Evolutionary conservation across 345 rosid genomes (phyloP), one percentile per base, ranked within the genome.

Genomic region (Anastatica hierochuntica): DNA sequence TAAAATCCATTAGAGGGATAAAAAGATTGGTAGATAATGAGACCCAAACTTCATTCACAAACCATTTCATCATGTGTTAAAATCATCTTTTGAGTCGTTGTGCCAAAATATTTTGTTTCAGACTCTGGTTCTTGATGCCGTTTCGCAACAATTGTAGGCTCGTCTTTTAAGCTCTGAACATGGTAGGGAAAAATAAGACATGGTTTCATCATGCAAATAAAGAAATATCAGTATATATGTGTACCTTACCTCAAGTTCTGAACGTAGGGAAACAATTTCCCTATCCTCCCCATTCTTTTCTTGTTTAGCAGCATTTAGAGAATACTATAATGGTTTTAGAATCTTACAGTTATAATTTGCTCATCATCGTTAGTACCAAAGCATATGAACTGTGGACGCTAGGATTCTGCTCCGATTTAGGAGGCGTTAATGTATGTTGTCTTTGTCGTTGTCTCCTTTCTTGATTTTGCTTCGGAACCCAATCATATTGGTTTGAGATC

Each of bases 31-130:
- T 57, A 35, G 60, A 51, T 58, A 16, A 63, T 29, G 6, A 43
- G 37, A 56, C 29, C 49, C 15, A 39, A 47, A 37, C 44, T 54
- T 33, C 46, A 52, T 29, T 18, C 15, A 75, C 79, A 56, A 57
- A 94, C 99, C 97, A 94, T 85, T 71, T 88, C 95, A 60, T 88
- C 95, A 58, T 82, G 86, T 14, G 88, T 79, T 75, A 88, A 76
- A 62, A 85, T 76, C 97, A 88, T 85, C 72, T 95, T 79, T 54
- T 88, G 97, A 24, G 97, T 88, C 97, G 85, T 84, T 41, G 77
- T 72, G 36, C 81, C 87, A 50, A 94, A 80, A 35, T 88, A 75
- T 70, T 85, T 88, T 7, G 88, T 64, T 66, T 94, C 99, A 50
- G 88, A 76, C 71, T 94, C 97, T 38, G 94, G 89, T 76, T 84